These are phyloP conservation scores for Blastomyces gilchristii DNA, from an alignment of 2,329 filamentous ascomycete species.

Conservation along the genomic window DNA sequence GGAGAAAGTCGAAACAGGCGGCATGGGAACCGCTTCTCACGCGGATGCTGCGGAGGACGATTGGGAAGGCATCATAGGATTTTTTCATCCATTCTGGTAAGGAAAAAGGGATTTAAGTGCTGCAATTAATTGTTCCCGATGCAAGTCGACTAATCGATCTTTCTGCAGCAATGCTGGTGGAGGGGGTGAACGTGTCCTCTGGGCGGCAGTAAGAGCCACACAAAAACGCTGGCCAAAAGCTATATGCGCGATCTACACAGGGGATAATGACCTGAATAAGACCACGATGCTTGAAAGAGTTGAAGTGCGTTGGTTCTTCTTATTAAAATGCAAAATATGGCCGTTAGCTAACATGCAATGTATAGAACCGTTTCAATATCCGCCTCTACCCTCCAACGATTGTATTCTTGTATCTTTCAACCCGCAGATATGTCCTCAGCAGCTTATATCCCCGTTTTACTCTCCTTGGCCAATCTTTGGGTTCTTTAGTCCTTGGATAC, in stretches of 20 bases:
- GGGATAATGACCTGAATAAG: conserved; percentile 82
- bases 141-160: not conserved
- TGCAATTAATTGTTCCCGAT: conserved; percentile 8
- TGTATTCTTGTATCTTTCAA: conserved; percentile 82
- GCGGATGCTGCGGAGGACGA: conserved; percentile 42
- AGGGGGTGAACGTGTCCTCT: conserved; percentile 88
- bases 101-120: conserved; percentile 16
- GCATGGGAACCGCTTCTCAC: conserved; percentile 36
- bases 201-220: conserved; percentile 86
- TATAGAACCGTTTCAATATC: conserved; percentile 80
- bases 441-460: conserved; percentile 88
- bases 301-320: conserved; percentile 40
- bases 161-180: conserved; percentile 74
- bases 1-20: conserved; percentile 55
- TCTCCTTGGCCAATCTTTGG: conserved; percentile 83
- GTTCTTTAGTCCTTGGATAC: conserved; percentile 76
- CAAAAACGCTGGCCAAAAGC: conserved; percentile 81
- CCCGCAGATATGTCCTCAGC: conserved; percentile 73
- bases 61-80: conserved; percentile 81
- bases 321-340: not conserved
- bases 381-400: conserved; percentile 71
- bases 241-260: conserved; percentile 87
- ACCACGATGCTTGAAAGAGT: conserved; percentile 66
- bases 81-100: conserved; percentile 97
- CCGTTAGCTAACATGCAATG: conserved; percentile 7